Evolutionary conservation across 306 rosid genomes (phyloP), one percentile per base, ranked within the genome.

Genomic region (Ormosia semicastrata): DNA sequence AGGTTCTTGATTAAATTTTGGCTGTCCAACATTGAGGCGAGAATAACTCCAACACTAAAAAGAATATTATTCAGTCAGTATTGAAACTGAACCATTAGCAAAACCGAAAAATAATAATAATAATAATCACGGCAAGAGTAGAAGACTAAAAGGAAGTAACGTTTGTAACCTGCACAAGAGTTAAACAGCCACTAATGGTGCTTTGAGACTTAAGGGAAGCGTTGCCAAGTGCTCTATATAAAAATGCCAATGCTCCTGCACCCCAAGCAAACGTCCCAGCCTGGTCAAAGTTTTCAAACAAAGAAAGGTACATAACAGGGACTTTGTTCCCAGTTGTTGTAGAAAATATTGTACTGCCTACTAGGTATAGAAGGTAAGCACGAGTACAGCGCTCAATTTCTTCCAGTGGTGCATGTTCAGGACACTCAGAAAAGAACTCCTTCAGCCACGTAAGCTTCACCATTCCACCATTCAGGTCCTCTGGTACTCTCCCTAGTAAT

Each of bases 251-350:
- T 58, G 97, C 97, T 68, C 94, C 97, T 49, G 98, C 98, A 59
- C 98, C 98, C 97, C 98, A 94, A 7, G 98, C 97, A 81, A 78
- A 88, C 73, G 86, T 88, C 54, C 97, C 92, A 7, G 98, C 91
- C 78, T 81, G 87, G 7, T 92, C 94, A 77, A 94, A 92, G 86
- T 87, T 80, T 81, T 90, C 94, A 83, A 92, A 92, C 86, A 94
- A 74, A 49, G 97, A 84, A 78, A 94, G 95, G 87, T 90, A 94
- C 87, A 91, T 89, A 36, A 89, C 93, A 66, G 97, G 90, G 71
- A 94, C 98, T 90, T 94, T 94, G 86, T 94, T 94, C 80, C 98
- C 97, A 36, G 97, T 92, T 39, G 98, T 94, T 54, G 98, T 91
- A 73, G 98, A 92, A 78, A 94, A 94, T 89, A 94, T 90, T 8